Evolutionary conservation across 257 asterid species (phyloP), one percentile per base, ranked within the genome.

Genomic region (Capsicum chinense): DNA sequence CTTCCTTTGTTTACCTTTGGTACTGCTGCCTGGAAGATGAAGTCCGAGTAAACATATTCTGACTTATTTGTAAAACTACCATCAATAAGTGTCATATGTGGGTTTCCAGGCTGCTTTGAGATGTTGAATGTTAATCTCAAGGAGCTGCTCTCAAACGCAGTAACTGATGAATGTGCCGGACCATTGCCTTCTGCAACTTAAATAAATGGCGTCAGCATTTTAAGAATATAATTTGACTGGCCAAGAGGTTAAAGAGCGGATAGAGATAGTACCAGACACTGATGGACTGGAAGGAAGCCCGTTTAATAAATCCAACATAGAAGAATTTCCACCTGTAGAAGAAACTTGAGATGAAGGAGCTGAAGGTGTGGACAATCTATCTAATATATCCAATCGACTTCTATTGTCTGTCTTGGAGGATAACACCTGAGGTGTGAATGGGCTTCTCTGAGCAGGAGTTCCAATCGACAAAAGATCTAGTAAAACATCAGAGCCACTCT

Each of bases 11-110:
- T 71, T 97, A 95, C 99, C 99, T 95, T 97, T 35, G 99, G 99
- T 63, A 97, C 99, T 0, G 99, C 99, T 47, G 98, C 97, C 95
- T 92, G 98, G 90, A 97, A 97, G 69, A 95, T 87, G 48, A 97
- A 97, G 87, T 93, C 93, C 10, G 95, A 90, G 90, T 86, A 97
- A 58, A 84, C 86, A 87, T 93, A 85, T 84, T 94, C 80, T 12
- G 99, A 92, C 85, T 93, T 95, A 88, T 97, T 97, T 42, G 83
- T 67, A 88, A 97, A 93, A 70, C 88, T 88, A 85, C 98, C 96
- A 88, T 97, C 96, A 48, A 97, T 89, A n/a, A 88, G 12, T n/a
- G 98, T 92, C 59, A 87, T 91, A 89, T 93, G 94, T 44, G 92
- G 94, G 82, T 85, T 90, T 84, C 90, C 96, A 81, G 97, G 92